Evolutionary conservation across 176 grass and related monocot genomes (phyloP).

Genomic region (Oryza meridionalis): DNA sequence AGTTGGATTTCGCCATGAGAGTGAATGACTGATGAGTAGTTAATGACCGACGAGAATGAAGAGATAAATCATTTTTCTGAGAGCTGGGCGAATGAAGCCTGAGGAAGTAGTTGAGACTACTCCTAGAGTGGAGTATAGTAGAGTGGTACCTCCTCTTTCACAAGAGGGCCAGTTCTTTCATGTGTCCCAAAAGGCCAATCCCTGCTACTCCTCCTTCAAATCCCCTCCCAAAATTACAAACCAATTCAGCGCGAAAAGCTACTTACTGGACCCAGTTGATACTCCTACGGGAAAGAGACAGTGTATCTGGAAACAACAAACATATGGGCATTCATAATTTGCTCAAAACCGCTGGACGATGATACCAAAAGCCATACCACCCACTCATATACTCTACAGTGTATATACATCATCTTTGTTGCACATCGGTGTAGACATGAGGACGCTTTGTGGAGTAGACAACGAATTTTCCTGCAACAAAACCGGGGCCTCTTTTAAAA

Average conservation of each 20-base stretch:
- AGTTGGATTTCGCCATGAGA: too few species aligned
- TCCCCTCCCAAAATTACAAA: slow-evolving; percentile 1
- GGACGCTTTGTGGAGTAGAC: background rate
- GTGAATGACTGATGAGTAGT: background rate
- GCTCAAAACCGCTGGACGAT: background rate
- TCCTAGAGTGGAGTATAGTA: background rate
- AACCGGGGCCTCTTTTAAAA: background rate
- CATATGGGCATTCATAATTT: background rate
- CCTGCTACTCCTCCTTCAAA: background rate
- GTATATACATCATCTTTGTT: background rate
- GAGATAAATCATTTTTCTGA: background rate
- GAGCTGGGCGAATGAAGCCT: background rate
- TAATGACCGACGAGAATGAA: too few species aligned
- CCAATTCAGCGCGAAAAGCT: background rate
- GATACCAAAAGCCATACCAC: background rate
- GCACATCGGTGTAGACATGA: background rate
- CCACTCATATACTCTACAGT: background rate
- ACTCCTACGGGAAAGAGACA: background rate
- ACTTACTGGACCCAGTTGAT: background rate
- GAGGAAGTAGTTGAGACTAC: background rate
- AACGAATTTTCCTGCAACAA: background rate
- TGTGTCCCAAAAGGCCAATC: background rate
- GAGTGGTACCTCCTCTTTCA: background rate
- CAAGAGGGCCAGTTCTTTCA: background rate
- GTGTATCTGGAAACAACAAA: background rate